A percentile compares a stretch with the other conserved stretches of the same genome.
Conservation (phyloP, 148 eudicot genomes). For the Tetragonia tetragonoides region DNA sequence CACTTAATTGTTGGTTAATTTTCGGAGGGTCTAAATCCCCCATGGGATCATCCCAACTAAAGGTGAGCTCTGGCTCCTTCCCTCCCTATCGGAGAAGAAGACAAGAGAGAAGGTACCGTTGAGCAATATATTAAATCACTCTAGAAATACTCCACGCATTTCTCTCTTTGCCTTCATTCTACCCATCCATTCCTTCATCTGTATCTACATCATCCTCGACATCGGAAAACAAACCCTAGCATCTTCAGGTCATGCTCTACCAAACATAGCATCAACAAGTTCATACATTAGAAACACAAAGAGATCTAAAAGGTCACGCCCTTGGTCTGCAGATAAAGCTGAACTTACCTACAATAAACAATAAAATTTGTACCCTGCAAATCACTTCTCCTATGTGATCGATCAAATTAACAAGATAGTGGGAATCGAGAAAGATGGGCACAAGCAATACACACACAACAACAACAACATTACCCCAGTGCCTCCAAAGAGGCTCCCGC, state of each 20-base stretch:
- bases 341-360: neutral
- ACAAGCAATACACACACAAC: too few species aligned
- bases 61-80: neutral
- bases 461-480: too few species aligned
- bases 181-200: neutral
- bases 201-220: neutral
- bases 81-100: neutral
- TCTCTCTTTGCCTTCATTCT: neutral
- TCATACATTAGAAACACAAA: neutral
- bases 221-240: neutral
- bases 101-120: neutral
- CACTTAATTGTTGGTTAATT: neutral
- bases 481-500: too few species aligned
- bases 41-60: neutral
- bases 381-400: neutral
- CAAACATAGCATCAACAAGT: neutral
- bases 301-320: neutral
- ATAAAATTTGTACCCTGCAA: neutral
- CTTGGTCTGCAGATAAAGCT: neutral
- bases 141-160: neutral
- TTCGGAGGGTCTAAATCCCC: neutral
- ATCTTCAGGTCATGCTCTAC: neutral
- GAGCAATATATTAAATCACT: neutral
- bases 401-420: neutral
- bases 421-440: too few species aligned